Conservation (phyloP, 345 rosid genomes). For the Microcos paniculata region DNA sequence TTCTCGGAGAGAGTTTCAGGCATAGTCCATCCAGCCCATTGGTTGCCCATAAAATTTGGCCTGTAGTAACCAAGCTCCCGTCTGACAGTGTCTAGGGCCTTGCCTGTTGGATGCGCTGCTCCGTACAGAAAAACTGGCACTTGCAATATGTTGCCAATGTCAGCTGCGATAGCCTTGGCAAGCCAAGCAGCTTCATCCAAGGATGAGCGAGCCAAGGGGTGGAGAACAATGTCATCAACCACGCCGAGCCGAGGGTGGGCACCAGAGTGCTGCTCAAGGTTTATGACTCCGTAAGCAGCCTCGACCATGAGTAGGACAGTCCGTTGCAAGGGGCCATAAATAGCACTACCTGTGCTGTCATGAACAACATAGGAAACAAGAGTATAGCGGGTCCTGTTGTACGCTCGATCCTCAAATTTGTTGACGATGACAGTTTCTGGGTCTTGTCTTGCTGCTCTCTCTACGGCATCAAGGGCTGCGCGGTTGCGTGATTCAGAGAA, state of each 20-base stretch:
- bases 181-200: constrained; percentile 66
- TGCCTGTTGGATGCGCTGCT: constrained; percentile 60
- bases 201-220: constrained; percentile 53
- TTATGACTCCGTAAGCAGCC: constrained; percentile 45
- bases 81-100: constrained; percentile 52
- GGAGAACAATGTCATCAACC: constrained; percentile 56
- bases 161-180: constrained; percentile 54
- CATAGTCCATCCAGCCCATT: constrained; percentile 55
- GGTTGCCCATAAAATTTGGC: constrained; percentile 57
- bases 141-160: constrained; percentile 50
- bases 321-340: constrained; percentile 57
- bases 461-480: constrained; percentile 43
- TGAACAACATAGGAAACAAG: constrained; percentile 51
- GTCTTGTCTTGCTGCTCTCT: constrained; percentile 37
- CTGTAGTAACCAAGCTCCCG: constrained; percentile 60
- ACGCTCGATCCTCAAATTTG: constrained; percentile 52
- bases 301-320: constrained; percentile 52
- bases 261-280: constrained; percentile 55
- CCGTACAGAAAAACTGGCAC: constrained; percentile 59
- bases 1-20: constrained; percentile 31
- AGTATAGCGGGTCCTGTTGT: constrained; percentile 52
- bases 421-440: constrained; percentile 45
- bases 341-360: constrained; percentile 39
- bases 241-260: constrained; percentile 63
- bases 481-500: constrained; percentile 56